These are phyloP conservation scores for Rugosomyces carneus DNA, from an alignment of 1,284 basidiomycete species.

Conservation along the genomic window DNA sequence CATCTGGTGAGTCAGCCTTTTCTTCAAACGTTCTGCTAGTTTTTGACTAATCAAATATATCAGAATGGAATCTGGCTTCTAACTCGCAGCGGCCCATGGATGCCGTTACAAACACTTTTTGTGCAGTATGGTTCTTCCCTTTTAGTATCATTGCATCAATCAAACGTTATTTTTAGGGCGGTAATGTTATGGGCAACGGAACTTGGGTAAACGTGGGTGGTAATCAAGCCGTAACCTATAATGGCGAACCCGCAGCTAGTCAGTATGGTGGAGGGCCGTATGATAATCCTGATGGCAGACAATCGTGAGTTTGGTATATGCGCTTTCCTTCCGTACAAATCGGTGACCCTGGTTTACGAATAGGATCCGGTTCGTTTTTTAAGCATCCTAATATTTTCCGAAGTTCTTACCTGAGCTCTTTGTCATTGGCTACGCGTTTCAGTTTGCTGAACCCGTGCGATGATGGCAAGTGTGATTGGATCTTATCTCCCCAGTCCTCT, in stretches of 20 bases:
- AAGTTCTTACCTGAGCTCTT: background rate
- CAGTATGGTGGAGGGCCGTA: conserved; percentile 48
- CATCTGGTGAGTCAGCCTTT: conserved; percentile 35
- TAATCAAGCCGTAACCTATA: conserved; percentile 51
- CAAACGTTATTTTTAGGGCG: conserved; percentile 36
- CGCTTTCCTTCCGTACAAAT: background rate
- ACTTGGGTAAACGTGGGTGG: conserved; percentile 63
- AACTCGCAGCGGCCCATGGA: conserved; percentile 53
- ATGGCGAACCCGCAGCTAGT: conserved; percentile 35
- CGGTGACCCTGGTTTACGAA: conserved; percentile 3
- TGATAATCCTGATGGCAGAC: conserved; percentile 64
- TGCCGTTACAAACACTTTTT: conserved; percentile 62
- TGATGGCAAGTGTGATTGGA: conserved; percentile 60
- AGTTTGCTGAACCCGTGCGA: conserved; percentile 67
- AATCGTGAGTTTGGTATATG: conserved; percentile 42
- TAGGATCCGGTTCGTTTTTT: conserved; percentile 38
- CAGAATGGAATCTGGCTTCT: conserved; percentile 46
- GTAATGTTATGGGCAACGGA: conserved; percentile 60
- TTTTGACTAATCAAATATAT: conserved; percentile 2
- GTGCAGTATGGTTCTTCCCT: conserved; percentile 40
- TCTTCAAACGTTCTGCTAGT: background rate
- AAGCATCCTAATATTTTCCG: background rate
- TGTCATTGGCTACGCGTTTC: background rate
- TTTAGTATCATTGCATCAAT: background rate
- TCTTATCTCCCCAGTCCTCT: conserved; percentile 35